Percentiles rank a stretch among this genome's conserved stretches.
phyloP scores from a whole-genome alignment of 345 rosid genomes.

The Carallia brachiata region DNA sequence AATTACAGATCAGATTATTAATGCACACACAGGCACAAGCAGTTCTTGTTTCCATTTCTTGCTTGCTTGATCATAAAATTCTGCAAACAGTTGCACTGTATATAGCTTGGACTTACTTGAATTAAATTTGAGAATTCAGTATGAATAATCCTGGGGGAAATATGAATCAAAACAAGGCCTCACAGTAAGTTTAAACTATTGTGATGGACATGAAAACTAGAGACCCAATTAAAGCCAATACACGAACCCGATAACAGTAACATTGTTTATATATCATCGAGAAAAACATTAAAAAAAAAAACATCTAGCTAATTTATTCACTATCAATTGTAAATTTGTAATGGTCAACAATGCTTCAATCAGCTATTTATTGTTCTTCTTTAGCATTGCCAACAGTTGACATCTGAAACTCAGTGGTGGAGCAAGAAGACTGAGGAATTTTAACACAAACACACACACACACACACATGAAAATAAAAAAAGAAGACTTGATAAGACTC shows the following conservation, averaged over 20 bases:
- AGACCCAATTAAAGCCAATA: too few relatives aligned
- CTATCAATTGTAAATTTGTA: too few relatives aligned
- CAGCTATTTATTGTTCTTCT: too few relatives aligned
- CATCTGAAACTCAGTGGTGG: too few relatives aligned
- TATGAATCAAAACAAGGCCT: neutral
- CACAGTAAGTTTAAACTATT: neutral
- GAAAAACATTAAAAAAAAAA: too few relatives aligned
- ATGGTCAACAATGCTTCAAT: too few relatives aligned
- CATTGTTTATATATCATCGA: too few relatives aligned
- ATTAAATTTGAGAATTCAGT: constrained; percentile 3
- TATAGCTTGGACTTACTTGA: neutral
- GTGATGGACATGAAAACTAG: neutral
- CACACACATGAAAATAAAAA: neutral
- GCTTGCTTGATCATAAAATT: neutral
- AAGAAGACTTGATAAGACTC: constrained; percentile 8
- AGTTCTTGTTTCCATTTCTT: too few relatives aligned
- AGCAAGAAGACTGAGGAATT: neutral
- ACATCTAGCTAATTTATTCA: too few relatives aligned
- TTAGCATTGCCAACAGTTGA: too few relatives aligned
- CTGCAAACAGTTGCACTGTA: neutral
- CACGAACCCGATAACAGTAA: too few relatives aligned
- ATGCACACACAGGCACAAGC: too few relatives aligned
- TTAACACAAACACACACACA: neutral
- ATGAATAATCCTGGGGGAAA: neutral
- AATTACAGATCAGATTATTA: neutral